A percentile compares a stretch with the other conserved stretches of the same genome.
phyloP scores from a whole-genome alignment of 2,329 filamentous ascomycete genomes.

The Thelonectria discophora region DNA sequence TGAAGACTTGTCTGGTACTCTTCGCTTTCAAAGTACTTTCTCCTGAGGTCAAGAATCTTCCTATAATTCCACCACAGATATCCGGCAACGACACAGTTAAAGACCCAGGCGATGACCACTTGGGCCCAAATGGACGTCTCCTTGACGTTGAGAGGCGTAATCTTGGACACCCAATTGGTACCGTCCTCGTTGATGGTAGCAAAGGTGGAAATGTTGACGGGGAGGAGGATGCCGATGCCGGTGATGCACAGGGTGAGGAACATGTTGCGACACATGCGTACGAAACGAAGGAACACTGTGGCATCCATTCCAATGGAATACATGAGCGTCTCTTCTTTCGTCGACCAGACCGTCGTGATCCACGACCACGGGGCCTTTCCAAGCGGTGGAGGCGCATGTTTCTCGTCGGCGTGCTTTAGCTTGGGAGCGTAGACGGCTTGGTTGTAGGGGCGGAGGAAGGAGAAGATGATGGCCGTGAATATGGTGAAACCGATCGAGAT shows the following conservation, averaged over 20 bases:
- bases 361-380: conserved; percentile 90
- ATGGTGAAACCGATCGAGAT: conserved; percentile 81
- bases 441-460: conserved; percentile 89
- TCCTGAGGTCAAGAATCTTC: conserved; percentile 74
- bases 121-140: conserved; percentile 66
- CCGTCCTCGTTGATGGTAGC: conserved; percentile 31
- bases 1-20: conserved; percentile 92
- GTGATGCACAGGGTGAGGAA: conserved; percentile 78
- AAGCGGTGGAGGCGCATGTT: conserved; percentile 86
- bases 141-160: conserved; percentile 67
- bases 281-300: conserved; percentile 87
- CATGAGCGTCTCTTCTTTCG: conserved; percentile 79
- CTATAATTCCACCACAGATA: conserved; percentile 94
- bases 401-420: conserved; percentile 89
- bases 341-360: conserved; percentile 80
- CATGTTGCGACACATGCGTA: conserved; percentile 91
- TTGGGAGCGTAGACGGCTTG: conserved; percentile 94
- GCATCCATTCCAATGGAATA: conserved; percentile 91
- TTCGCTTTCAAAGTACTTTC: conserved; percentile 81
- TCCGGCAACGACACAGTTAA: conserved; percentile 77
- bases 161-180: conserved; percentile 61
- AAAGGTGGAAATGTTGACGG: conserved; percentile 72
- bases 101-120: conserved; percentile 68
- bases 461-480: conserved; percentile 82
- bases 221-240: conserved; percentile 81